phyloP scores from a whole-genome alignment of 768 basidiomycete genomes.

The Leccinellum albellum region DNA sequence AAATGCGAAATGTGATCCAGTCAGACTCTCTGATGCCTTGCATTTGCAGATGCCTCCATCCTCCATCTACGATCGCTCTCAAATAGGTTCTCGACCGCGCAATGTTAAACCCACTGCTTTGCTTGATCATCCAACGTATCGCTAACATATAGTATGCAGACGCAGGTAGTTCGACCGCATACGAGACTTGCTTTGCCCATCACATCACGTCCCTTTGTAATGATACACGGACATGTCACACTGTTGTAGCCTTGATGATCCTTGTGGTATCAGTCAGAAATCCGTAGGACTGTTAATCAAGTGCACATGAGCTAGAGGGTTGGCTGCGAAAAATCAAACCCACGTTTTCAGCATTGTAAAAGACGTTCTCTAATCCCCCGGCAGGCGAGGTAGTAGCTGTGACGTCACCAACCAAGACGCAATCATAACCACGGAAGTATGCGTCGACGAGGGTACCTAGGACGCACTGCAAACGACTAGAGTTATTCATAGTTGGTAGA shows the following conservation, averaged over 20 bases:
- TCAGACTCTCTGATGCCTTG: neutral
- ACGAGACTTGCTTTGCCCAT: neutral
- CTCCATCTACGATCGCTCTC: neutral
- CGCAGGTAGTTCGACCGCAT: neutral
- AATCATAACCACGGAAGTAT: constrained; percentile 63
- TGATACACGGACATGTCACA: neutral
- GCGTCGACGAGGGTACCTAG: constrained; percentile 61
- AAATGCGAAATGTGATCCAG: neutral
- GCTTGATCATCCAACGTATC: neutral
- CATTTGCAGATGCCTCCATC: neutral
- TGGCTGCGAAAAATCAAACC: constrained; percentile 18
- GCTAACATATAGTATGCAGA: constrained; percentile 4
- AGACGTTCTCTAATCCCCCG: constrained; percentile 53
- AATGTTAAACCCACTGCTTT: neutral
- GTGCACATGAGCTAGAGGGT: neutral
- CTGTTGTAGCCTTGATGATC: constrained; percentile 21
- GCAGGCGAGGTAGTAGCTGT: constrained; percentile 61
- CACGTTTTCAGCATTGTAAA: constrained; percentile 56
- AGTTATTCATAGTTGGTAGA: neutral
- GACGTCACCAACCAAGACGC: constrained; percentile 52
- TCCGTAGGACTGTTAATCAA: constrained; percentile 42
- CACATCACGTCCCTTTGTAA: neutral
- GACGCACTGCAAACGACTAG: constrained; percentile 45
- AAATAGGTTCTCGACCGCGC: neutral
- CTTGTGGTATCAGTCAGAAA: constrained; percentile 42